Conservation (phyloP, 179 eudicot genomes). For the Heliamphora pulchella region DNA sequence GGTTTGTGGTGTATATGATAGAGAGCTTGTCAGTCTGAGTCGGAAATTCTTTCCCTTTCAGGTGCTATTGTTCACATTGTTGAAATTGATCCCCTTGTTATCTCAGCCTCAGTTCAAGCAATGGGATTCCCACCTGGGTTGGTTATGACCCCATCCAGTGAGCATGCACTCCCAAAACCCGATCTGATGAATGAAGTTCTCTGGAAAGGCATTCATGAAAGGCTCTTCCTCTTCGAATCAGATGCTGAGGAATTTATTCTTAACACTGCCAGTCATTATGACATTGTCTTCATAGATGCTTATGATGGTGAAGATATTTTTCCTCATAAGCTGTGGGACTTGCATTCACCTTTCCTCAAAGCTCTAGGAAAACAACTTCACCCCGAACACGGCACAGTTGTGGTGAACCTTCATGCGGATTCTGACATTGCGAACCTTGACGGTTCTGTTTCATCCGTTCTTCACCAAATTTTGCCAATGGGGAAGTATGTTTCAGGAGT, state of each 20-base stretch:
- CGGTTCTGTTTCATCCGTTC: slow-evolving; percentile 25
- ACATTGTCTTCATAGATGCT: slow-evolving; percentile 81
- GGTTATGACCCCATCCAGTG: slow-evolving; percentile 41
- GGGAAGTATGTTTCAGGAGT: slow-evolving; percentile 63
- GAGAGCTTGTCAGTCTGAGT: slow-evolving; percentile 3
- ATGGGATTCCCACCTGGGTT: slow-evolving; percentile 87
- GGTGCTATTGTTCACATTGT: slow-evolving; percentile 79
- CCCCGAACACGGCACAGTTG: slow-evolving; percentile 87
- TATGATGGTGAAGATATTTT: slow-evolving; percentile 90
- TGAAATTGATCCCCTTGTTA: slow-evolving; percentile 87
- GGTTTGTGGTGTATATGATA: no score
- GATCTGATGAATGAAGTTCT: slow-evolving; percentile 42
- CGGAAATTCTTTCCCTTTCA: slow-evolving; percentile 18
- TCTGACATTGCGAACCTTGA: slow-evolving; percentile 27
- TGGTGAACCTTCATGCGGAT: slow-evolving; percentile 87
- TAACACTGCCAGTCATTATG: slow-evolving; percentile 39
- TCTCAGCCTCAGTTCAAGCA: slow-evolving; percentile 65
- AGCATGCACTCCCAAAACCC: slow-evolving; percentile 37
- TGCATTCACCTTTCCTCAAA: slow-evolving; percentile 62
- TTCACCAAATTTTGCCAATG: slow-evolving; percentile 38
- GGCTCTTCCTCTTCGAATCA: slow-evolving; percentile 61
- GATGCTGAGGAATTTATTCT: slow-evolving; percentile 74
- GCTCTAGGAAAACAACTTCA: slow-evolving; percentile 56
- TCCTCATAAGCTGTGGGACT: slow-evolving; percentile 82
- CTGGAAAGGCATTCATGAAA: slow-evolving; percentile 85